phyloP scores from a whole-genome alignment of 2,329 filamentous ascomycete genomes.

The Leptographium lundbergii region DNA sequence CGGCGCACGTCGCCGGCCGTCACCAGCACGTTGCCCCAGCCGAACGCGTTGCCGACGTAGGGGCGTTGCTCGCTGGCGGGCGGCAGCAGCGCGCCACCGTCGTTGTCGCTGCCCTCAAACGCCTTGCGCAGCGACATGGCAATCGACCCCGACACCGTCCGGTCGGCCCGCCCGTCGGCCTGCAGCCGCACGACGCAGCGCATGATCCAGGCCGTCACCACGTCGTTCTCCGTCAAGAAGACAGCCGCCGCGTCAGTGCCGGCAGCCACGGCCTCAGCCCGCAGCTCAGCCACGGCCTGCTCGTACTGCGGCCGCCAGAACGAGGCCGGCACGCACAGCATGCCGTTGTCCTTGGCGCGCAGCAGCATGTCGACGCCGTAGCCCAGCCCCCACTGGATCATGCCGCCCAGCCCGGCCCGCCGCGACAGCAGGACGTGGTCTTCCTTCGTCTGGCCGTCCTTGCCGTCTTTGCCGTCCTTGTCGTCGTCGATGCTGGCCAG shows the following conservation, averaged over 20 bases:
- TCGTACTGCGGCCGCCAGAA: background rate
- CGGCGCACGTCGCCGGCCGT: background rate
- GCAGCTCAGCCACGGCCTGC: background rate
- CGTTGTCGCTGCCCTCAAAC: background rate
- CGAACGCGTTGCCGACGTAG: background rate
- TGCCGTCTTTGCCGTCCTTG: background rate
- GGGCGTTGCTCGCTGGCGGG: background rate
- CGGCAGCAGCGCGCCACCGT: background rate
- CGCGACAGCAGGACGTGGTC: background rate
- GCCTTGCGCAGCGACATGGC: background rate
- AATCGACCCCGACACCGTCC: background rate
- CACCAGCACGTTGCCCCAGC: background rate
- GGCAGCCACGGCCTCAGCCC: background rate
- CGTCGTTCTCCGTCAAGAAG: background rate
- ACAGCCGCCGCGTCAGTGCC: background rate
- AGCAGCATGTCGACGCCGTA: background rate
- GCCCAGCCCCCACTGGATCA: background rate
- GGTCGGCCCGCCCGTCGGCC: background rate
- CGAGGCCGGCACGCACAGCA: background rate
- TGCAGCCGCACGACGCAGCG: background rate
- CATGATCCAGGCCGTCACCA: background rate
- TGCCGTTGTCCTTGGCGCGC: background rate
- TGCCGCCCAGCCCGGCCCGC: background rate
- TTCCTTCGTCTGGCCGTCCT: background rate
- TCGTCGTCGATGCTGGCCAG: background rate